Evolutionary conservation across 768 basidiomycete species (phyloP).

Genomic region (Tubosaeta sp.): DNA sequence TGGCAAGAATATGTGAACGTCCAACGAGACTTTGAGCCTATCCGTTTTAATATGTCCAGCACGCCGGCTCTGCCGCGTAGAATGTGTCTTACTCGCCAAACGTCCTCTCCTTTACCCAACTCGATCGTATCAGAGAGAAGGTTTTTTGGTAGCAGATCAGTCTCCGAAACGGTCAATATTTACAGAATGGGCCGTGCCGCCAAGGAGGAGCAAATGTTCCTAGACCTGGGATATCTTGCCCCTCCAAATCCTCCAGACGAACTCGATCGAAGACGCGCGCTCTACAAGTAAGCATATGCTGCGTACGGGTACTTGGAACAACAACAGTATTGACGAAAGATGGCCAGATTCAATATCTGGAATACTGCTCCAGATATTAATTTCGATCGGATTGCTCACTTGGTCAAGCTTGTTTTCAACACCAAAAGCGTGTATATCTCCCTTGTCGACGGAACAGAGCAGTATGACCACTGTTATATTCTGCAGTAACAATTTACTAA

Average conservation of each 20-base stretch:
- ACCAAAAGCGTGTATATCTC: conserved; percentile 82
- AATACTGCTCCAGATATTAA: conserved; percentile 82
- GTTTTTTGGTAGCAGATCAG: conserved; percentile 30
- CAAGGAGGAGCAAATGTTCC: conserved; percentile 67
- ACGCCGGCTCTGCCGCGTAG: conserved; percentile 50
- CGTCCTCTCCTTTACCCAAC: conserved; percentile 59
- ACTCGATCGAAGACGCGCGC: conserved; percentile 70
- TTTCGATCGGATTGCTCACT: conserved; percentile 90
- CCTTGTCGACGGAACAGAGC: conserved; percentile 78
- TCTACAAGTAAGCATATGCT: conserved; percentile 63
- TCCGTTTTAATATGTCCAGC: conserved; percentile 32
- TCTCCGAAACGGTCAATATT: conserved; percentile 31
- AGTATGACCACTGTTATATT: conserved; percentile 44
- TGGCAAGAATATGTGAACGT: conserved; percentile 27
- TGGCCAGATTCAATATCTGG: conserved; percentile 78
- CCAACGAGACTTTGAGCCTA: conserved; percentile 25
- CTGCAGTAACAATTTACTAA: conserved; percentile 8
- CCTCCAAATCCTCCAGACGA: conserved; percentile 87
- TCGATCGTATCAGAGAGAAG: conserved; percentile 31
- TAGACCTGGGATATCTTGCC: conserved; percentile 61
- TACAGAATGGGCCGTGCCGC: conserved; percentile 45
- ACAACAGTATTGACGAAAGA: conserved; percentile 1
- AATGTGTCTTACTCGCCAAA: conserved; percentile 55
- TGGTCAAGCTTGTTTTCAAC: conserved; percentile 89
- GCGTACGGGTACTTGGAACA: background rate